Evolutionary conservation across 129 eudicot genomes (phyloP).

Genomic region (Flaveria linearis): DNA sequence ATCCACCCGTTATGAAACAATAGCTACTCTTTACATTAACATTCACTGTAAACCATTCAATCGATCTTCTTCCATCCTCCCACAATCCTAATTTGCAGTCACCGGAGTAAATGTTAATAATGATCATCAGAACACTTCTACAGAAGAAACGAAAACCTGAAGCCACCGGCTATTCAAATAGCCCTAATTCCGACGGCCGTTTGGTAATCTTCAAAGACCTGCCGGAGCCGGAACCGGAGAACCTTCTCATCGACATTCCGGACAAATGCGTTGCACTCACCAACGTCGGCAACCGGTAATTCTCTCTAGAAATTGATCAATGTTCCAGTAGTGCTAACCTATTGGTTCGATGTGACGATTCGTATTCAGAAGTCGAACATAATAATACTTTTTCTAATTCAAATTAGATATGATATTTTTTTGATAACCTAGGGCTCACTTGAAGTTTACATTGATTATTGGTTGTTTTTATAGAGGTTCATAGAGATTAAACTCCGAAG

Average conservation of each 20-base stretch:
- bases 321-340: no score
- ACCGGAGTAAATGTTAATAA: no score
- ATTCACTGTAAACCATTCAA: no score
- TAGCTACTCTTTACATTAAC: no score
- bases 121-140: no score
- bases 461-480: background rate
- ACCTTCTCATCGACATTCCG: slow-evolving; percentile 44
- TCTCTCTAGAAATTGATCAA: background rate
- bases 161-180: slow-evolving; percentile 35
- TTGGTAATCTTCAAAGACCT: slow-evolving; percentile 68
- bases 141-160: no score
- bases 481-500: background rate
- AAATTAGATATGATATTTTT: background rate
- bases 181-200: slow-evolving; percentile 57
- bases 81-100: no score
- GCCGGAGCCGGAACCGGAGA: slow-evolving; percentile 50
- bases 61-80: no score
- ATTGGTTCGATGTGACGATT: background rate
- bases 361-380: background rate
- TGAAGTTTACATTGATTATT: background rate
- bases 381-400: no score
- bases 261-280: slow-evolving; percentile 85
- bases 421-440: slow-evolving; percentile 15
- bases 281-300: slow-evolving; percentile 92
- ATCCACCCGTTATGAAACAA: no score